These are phyloP conservation scores for Rubia peregrina DNA, from an alignment of 305 asterid genomes.

Conservation along the genomic window DNA sequence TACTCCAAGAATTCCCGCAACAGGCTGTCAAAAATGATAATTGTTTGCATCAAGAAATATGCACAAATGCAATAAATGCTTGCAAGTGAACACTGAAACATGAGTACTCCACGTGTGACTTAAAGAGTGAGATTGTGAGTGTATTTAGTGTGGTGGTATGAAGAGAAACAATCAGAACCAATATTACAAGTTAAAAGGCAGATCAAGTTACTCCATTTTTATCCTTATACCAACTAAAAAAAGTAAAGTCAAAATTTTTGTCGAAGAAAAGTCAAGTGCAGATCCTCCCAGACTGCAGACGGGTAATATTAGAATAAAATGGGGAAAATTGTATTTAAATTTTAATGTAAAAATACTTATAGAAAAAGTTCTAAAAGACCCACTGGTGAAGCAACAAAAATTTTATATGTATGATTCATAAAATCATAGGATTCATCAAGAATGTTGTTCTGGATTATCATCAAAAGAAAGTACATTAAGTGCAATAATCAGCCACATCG, in stretches of 20 bases:
- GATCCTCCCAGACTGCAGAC: not conserved
- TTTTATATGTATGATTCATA: not conserved
- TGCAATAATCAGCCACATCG: not conserved
- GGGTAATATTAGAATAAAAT: constrained; percentile 8
- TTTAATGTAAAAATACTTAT: not conserved
- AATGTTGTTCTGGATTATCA: not conserved
- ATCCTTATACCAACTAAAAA: not conserved
- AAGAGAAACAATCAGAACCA: not conserved
- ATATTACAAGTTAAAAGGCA: not conserved
- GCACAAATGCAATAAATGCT: not conserved
- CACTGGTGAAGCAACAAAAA: not conserved
- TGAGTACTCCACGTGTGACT: not conserved
- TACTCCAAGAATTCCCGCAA: constrained; percentile 73
- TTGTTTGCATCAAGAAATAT: constrained; percentile 14
- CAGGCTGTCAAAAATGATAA: constrained; percentile 44
- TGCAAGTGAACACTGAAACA: not conserved
- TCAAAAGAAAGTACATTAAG: not conserved
- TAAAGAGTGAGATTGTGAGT: not conserved
- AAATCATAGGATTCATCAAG: not conserved
- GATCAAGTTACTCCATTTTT: not conserved
- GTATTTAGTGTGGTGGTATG: not conserved
- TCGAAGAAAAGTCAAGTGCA: not conserved
- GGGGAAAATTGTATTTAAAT: constrained; percentile 7
- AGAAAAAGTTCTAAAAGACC: no score
- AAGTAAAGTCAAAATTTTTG: not conserved